Base-by-base conservation (phyloP, 2,329 filamentous ascomycete species). In the Xylariaceae sp. region DNA sequence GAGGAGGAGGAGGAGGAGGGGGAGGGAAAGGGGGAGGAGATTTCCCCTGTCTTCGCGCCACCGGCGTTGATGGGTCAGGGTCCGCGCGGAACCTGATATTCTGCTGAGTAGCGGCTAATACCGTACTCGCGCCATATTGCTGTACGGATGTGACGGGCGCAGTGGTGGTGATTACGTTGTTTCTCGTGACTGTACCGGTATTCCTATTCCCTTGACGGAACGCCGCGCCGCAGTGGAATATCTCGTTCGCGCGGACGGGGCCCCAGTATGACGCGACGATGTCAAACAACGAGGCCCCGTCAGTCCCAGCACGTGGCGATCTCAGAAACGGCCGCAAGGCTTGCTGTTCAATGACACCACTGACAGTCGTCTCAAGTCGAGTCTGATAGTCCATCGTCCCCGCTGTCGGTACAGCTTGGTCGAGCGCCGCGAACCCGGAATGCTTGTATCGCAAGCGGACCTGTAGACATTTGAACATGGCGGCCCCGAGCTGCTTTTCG, bases 371-470 rank as follows among this genome's bases (percentile, higher is more conserved):
- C 59, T 80, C 74, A 27, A 85, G 65, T 11, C 65, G 73, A 34
- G 80, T 85, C 31, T 73, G 70, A 27, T 76, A 65, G 8, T 67
- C 67, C 12, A 69, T 70, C 27, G 76, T 65, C 1, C 74, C 74
- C 12, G 64, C 58, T 19, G 55, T 51, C 11, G 61, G 55, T 11
- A 65, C 63, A 2, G 55, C 35, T 3, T 61, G 55, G 6, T 54
- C 64, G 9, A 66, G 65, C 19, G 70, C 64, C 0, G 76, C 73
- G 63, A 85, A 84, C 0, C 74, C 78, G 0, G 82, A 80, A 62
- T 85, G 80, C 2, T 72, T 72, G 62, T 85, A 86, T 5, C 70
- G 76, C 6, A 85, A 60, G 26, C 71, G 71, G 12, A 85, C 71
- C 2, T 73, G 73, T 48, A 85, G 67, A 59, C 81, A 85, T 35